These are phyloP conservation scores for Colletotrichum echinochloae DNA, from an alignment of 2,329 filamentous ascomycete genomes.

Conservation along the genomic window DNA sequence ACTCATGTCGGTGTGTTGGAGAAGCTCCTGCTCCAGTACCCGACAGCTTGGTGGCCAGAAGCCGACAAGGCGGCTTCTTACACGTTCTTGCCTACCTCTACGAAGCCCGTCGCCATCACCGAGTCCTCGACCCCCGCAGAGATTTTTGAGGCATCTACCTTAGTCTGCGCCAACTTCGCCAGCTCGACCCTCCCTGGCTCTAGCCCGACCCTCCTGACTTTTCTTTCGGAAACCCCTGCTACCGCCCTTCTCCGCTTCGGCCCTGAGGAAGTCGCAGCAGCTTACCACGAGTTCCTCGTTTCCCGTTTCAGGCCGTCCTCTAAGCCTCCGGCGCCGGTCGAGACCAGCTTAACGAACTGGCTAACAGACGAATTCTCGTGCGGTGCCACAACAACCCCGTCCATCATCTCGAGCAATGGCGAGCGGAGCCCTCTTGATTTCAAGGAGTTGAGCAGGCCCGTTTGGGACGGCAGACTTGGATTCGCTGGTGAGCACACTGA, in stretches of 20 bases:
- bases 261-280: conserved; percentile 32
- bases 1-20: conserved; percentile 36
- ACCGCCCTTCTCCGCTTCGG: conserved; percentile 27
- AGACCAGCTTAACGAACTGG: conserved; percentile 35
- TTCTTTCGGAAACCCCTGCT: conserved; percentile 36
- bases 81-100: conserved; percentile 38
- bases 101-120: conserved; percentile 29
- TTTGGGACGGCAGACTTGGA: conserved; percentile 33
- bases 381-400: conserved; percentile 35
- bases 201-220: conserved; percentile 36
- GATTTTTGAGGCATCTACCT: conserved; percentile 35
- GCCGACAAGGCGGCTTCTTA: conserved; percentile 33
- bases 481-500: conserved; percentile 39
- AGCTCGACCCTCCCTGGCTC: conserved; percentile 28
- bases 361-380: conserved; percentile 37
- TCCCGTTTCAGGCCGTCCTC: conserved; percentile 33
- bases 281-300: conserved; percentile 34
- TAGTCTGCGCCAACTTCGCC: conserved; percentile 36
- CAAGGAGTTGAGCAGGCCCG: conserved; percentile 35
- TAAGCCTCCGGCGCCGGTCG: conserved; percentile 28
- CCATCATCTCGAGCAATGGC: conserved; percentile 31
- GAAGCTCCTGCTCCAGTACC: conserved; percentile 38
- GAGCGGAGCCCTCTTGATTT: conserved; percentile 39
- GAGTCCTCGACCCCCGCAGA: conserved; percentile 25
- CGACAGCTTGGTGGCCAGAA: conserved; percentile 37